phyloP scores from a whole-genome alignment of 1,284 basidiomycete genomes.

The Flammula alnicola region DNA sequence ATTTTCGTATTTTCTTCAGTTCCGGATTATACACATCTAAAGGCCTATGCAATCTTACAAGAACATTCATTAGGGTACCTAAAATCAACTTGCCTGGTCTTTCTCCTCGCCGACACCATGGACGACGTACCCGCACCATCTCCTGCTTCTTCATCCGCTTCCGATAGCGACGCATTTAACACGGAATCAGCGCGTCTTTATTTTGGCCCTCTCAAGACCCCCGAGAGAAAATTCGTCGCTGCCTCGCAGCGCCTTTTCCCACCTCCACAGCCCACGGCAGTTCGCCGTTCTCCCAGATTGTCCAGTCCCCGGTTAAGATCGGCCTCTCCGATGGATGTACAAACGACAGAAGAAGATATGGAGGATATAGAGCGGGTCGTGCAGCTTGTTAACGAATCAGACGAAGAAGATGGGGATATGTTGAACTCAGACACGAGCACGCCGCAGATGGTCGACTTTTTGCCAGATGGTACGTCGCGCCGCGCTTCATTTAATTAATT shows the following conservation, averaged over 20 bases:
- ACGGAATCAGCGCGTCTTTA: conserved; percentile 47
- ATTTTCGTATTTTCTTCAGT: not conserved
- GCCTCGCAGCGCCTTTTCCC: conserved; percentile 33
- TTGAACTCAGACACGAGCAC: conserved; percentile 42
- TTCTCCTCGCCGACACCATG: conserved; percentile 23
- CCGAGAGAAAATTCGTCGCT: conserved; percentile 54
- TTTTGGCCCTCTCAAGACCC: conserved; percentile 59
- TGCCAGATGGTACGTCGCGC: conserved; percentile 48
- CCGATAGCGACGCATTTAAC: conserved; percentile 43
- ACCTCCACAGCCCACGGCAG: conserved; percentile 33
- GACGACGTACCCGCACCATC: conserved; percentile 24
- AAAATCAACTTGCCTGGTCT: not conserved
- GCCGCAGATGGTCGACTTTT: conserved; percentile 44
- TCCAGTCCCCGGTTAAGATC: conserved; percentile 42
- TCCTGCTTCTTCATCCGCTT: conserved; percentile 30
- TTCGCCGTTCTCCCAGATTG: conserved; percentile 57
- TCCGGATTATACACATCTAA: not conserved
- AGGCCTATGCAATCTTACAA: conserved; percentile 9
- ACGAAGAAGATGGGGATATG: conserved; percentile 34
- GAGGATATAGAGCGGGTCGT: conserved; percentile 31
- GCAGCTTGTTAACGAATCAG: conserved; percentile 33
- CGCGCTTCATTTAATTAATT: not conserved
- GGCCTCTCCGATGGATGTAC: conserved; percentile 20
- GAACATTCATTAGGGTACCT: not conserved
- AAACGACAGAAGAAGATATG: conserved; percentile 21